Conservation (phyloP, 495 filamentous ascomycete species). For the Penicillium cinerascens region DNA sequence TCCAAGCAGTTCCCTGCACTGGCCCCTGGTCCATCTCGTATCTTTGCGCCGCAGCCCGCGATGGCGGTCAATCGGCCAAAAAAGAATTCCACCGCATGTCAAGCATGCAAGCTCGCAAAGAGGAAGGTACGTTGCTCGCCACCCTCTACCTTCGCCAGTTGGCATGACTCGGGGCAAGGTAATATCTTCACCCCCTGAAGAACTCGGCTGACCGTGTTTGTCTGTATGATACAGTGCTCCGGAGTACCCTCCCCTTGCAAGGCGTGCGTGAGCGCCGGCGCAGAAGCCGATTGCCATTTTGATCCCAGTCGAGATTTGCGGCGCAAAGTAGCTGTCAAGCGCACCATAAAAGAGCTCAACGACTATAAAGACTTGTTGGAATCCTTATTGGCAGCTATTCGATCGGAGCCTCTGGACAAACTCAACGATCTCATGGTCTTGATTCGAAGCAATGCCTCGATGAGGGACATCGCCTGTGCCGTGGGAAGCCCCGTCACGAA, state of each 20-base stretch:
- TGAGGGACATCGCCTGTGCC: conserved; percentile 23
- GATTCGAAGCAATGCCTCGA: conserved; percentile 23
- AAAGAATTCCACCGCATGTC: conserved; percentile 43
- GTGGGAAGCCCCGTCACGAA: conserved; percentile 18
- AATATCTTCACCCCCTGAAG: background rate
- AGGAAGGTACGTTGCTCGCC: conserved; percentile 31
- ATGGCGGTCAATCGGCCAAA: conserved; percentile 26
- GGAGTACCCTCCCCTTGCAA: conserved; percentile 37
- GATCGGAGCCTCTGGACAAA: conserved; percentile 21
- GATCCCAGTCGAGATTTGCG: conserved; percentile 39
- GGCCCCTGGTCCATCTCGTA: conserved; percentile 31
- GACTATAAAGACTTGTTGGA: conserved; percentile 32
- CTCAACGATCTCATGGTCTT: conserved; percentile 24
- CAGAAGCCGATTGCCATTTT: conserved; percentile 34
- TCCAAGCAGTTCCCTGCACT: conserved; percentile 28
- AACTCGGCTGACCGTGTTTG: background rate
- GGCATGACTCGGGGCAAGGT: background rate
- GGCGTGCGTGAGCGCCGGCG: conserved; percentile 27
- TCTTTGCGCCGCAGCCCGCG: conserved; percentile 16
- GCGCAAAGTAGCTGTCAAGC: conserved; percentile 40
- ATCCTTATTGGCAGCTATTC: conserved; percentile 27
- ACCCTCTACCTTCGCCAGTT: background rate
- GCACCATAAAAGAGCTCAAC: conserved; percentile 34
- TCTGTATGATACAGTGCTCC: conserved; percentile 30
- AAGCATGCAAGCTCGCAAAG: conserved; percentile 41